phyloP scores from a whole-genome alignment of 1,139 yeast genomes.

The Geotrichum fermentans region DNA sequence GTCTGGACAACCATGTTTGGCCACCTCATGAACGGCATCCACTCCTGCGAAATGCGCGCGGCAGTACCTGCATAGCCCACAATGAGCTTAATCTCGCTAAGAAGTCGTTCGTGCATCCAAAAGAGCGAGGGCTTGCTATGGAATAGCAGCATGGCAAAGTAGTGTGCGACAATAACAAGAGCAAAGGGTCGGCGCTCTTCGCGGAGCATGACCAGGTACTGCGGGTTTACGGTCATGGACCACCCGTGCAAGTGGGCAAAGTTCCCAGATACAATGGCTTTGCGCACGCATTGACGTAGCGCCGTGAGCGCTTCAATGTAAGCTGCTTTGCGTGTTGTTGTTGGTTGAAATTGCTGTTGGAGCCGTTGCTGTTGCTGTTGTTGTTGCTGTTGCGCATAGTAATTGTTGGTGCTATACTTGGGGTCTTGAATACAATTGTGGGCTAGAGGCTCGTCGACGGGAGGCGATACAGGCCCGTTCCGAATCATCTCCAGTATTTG shows the following conservation, averaged over 20 bases:
- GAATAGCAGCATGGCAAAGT: constrained; percentile 10
- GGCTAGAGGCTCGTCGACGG: background rate
- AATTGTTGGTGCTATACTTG: background rate
- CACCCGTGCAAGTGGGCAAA: constrained; percentile 10
- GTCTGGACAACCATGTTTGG: constrained; percentile 11
- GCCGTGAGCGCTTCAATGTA: constrained; percentile 1
- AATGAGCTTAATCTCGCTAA: constrained; percentile 6
- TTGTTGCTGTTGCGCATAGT: background rate
- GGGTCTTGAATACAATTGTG: background rate
- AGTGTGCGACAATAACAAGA: constrained; percentile 10
- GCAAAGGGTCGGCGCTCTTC: constrained; percentile 12
- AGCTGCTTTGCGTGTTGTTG: background rate
- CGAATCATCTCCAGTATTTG: constrained; percentile 4
- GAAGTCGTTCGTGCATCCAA: constrained; percentile 13
- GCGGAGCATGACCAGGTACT: constrained; percentile 4
- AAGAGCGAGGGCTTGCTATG: constrained; percentile 4
- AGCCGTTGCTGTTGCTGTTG: background rate
- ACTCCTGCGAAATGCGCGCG: background rate
- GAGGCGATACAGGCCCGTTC: constrained; percentile 4
- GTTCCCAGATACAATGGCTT: background rate
- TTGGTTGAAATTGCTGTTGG: background rate
- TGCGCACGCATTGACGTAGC: constrained; percentile 6
- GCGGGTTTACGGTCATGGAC: constrained; percentile 9
- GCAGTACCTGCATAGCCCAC: background rate
- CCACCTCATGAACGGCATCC: constrained; percentile 12